Evolutionary conservation across 495 filamentous ascomycete genomes (phyloP), one percentile per base, ranked within the genome.

Genomic region (Penicillium psychrofluorescens): DNA sequence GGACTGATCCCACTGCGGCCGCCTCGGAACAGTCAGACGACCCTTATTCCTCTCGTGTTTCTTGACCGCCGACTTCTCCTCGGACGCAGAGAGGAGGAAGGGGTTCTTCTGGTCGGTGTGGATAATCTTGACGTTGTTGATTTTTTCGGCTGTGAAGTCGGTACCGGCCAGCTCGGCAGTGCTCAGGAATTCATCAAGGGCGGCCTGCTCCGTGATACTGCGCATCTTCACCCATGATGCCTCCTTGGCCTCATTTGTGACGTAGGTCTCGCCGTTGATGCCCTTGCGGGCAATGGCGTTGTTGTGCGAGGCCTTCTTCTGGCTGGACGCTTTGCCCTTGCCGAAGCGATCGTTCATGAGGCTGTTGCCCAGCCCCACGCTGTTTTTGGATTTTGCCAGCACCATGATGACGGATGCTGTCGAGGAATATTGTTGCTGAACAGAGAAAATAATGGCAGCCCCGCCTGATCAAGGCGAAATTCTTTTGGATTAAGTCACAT

Each of bases 101-200:
- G 94, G 92, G 66, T 99, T 99, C 63, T 81, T 83, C 69, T 97
- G 90, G 60, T 92, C 86, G 42, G 79, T 80, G 56, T 99, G 91
- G 53, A 99, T 96, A 61, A 99, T 95, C 68, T 95, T 95, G 62
- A 97, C 85, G 61, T 91, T 95, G 64, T 88, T 95, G 78, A 94
- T 86, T 74, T 96, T 95, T 75, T 99, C 92, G 31, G 94, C 94
- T 6, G 92, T 95, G 63, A 99, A 99, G 60, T 99, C 94, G 45
- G 94, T 99, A 38, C 89, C 90, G 13, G 94, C 94, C 51, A 99
- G 74, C 67, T 97, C 90, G 50, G 91, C 91, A 27, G 91, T 96
- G 40, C 70, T 80, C 40, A 88, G 70, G 59, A 88, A 88, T 53
- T 87, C 84, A 67, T 98, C 92, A 40, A 98, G 79, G 32, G 91